Base-by-base conservation (phyloP, 2,329 filamentous ascomycete species). In the Ophiostoma triangulosporum region DNA sequence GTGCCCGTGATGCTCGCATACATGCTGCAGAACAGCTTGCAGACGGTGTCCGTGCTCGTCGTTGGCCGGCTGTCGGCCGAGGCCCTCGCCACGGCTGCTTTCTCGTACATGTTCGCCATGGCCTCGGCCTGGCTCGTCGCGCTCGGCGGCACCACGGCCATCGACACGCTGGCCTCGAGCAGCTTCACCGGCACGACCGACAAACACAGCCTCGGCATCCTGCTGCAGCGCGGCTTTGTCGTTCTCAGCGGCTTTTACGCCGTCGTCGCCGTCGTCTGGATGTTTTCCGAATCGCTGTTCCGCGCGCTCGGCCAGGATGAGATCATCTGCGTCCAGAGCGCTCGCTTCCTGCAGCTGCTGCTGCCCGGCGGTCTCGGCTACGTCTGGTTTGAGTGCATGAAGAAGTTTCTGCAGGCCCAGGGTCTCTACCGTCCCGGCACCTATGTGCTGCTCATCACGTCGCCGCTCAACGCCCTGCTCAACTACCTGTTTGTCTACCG, bases 31-130 rank as follows among this genome's bases (percentile, higher is more conserved):
- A 94, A 91, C 65, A 89, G 84, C 5, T 71, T 95, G 0, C 88
- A 95, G 64, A 94, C 88, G 0, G 65, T 86, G 1, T 93, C 87
- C 0, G 86, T 95, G 4, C 70, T 95, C 46, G 82, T 95, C 35
- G 87, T 88, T 3, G 88, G 88, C 9, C 81, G 86, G 3, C 70
- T 88, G 0, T 90, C 85, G 0, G 83, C 88, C 1, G 84, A 93
- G 65, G 81, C 88, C 1, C 70, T 95, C 6, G 86, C 88, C 0
- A 86, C 84, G 0, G 84, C 87, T 1, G 88, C 88, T 0, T 95
- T 95, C 62, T 86, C 85, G 2, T 91, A 93, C 71, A 95, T 95
- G 88, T 95, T 95, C 61, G 88, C 88, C 53, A 89, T 91, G 85
- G 82, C 85, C 22, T 88, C 87, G 1, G 88, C 83, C 0, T 94